Evolutionary conservation across 306 rosid species (phyloP).

Genomic region (Senna siamea): DNA sequence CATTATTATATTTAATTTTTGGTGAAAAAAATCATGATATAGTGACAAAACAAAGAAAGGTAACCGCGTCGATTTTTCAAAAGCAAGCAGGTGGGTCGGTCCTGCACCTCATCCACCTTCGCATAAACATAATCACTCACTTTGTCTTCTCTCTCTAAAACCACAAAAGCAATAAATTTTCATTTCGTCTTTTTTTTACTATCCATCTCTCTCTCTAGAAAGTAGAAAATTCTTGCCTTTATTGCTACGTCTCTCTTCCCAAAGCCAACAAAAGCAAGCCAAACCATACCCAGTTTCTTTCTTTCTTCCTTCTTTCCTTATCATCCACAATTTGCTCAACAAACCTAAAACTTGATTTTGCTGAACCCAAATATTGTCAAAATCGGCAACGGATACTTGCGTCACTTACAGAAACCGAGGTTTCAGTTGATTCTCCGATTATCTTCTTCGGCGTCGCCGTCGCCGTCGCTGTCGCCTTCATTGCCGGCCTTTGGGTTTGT

Average conservation of each 20-base stretch:
- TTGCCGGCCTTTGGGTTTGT: background rate
- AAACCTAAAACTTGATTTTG: background rate
- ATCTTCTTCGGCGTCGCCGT: background rate
- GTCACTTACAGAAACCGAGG: background rate
- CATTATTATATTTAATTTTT: too few species aligned
- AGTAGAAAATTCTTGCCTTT: slow-evolving; percentile 32
- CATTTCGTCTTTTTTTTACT: background rate
- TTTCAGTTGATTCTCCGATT: background rate
- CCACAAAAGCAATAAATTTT: background rate
- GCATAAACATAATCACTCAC: background rate
- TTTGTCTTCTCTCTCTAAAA: background rate
- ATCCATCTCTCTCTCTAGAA: slow-evolving; percentile 10
- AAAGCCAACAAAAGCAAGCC: background rate
- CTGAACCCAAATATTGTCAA: background rate
- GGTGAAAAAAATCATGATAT: background rate
- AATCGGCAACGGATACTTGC: background rate
- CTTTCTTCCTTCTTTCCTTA: background rate
- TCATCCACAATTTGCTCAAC: slow-evolving; percentile 1
- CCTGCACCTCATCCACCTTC: background rate
- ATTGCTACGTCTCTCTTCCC: slow-evolving; percentile 27
- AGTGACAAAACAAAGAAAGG: background rate
- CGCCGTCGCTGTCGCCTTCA: slow-evolving; percentile 14
- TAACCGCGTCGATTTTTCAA: slow-evolving; percentile 7
- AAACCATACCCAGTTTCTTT: background rate
- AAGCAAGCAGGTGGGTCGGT: slow-evolving; percentile 9